Conservation (phyloP, 2,329 filamentous ascomycete genomes). For the Didymella exigua region DNA sequence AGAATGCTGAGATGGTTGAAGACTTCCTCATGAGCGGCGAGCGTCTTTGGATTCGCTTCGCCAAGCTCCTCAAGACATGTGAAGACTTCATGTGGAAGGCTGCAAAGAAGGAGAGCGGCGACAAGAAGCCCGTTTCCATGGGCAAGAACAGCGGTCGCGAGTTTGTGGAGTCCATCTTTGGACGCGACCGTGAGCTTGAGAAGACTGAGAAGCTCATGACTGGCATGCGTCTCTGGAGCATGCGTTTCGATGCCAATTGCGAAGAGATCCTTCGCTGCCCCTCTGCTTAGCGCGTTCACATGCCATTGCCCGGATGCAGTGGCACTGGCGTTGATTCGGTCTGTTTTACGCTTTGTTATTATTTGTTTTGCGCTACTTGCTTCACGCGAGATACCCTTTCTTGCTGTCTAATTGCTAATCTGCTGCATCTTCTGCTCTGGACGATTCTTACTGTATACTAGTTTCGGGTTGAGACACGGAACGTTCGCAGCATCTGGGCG, state of each 20-base stretch:
- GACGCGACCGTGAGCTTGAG: conserved; percentile 85
- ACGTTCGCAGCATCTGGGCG: conserved; percentile 43
- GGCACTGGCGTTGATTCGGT: conserved; percentile 36
- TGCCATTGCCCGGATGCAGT: conserved; percentile 28
- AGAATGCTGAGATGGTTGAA: conserved; percentile 80
- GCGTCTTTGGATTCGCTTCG: conserved; percentile 82
- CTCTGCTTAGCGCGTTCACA: conserved; percentile 35
- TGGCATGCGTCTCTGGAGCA: conserved; percentile 83
- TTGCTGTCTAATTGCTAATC: conserved; percentile 46
- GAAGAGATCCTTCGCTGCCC: conserved; percentile 77
- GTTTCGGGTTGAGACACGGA: conserved; percentile 27
- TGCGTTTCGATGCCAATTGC: conserved; percentile 95
- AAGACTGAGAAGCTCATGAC: conserved; percentile 94
- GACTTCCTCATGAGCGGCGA: conserved; percentile 92
- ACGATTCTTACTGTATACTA: conserved; percentile 46
- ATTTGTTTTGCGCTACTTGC: conserved; percentile 36
- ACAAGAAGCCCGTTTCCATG: conserved; percentile 69
- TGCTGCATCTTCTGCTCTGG: conserved; percentile 39
- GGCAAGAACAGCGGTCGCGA: conserved; percentile 92
- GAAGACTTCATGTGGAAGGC: conserved; percentile 95
- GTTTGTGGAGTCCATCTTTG: conserved; percentile 96
- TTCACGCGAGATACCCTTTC: conserved; percentile 50
- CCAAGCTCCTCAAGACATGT: conserved; percentile 84
- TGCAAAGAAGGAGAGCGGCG: conserved; percentile 69
- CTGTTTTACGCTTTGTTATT: conserved; percentile 12